Evolutionary conservation across 768 basidiomycete species (phyloP), one percentile per base, ranked within the genome.

Genomic region (Russula compacta): DNA sequence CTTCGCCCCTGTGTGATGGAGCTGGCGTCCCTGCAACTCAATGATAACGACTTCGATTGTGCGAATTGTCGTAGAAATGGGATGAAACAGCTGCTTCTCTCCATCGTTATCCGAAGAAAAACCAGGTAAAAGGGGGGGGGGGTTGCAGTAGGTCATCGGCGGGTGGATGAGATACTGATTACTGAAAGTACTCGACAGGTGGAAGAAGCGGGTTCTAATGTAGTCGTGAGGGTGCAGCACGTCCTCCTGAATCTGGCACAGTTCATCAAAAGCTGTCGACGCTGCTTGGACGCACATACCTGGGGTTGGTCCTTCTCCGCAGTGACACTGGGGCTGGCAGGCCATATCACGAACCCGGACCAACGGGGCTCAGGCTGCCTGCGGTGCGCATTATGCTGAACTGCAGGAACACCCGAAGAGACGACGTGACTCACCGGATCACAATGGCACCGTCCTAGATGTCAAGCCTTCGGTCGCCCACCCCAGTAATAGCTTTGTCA

Each of bases 11-110:
- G 49, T 35, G 19, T 3, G 50, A 32, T 8, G 35, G 36, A 4
- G 60, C 43, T 12, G 54, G 59, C 17, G 40, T 52, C 53, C 59
- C 59, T 14, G 50, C 54, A 33, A 49, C 24, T 15, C 60, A 35
- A 40, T 56, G 55, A 39, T 56, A 39, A n/a, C 35, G 54, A 29
- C 55, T 42, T 33, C 54, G 56, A 52, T 63, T 63, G 42, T 44
- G 51, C 9, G 51, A 56, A 42, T 55, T 53, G 47, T 63, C 54
- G 40, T 63, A 54, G 46, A 57, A 63, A 11, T 58, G 50, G 19
- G 64, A 62, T 21, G 61, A 63, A 51, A 65, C 46, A 29, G 61
- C 51, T 63, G 47, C 64, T 65, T 53, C 64, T 48, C 35, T 63
- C 57, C 64, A 65, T 65, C 10, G 50, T 39, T 47, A 47, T 47